Percentiles rank a stretch among this genome's conserved stretches.
phyloP scores from a whole-genome alignment of 345 rosid genomes.

The Camelina neglecta region DNA sequence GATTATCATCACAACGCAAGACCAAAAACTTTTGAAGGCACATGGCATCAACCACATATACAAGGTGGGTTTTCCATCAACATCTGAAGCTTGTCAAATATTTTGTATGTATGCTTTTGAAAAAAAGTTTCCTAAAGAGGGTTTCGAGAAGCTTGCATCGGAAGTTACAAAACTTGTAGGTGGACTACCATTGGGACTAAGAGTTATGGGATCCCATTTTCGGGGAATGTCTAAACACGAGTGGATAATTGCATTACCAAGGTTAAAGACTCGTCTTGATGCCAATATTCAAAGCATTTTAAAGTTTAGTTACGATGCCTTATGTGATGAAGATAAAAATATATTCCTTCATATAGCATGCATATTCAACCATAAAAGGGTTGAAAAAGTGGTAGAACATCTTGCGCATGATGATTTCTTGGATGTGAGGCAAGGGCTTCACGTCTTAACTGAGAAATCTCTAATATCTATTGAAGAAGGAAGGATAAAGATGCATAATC shows the following conservation, averaged over 20 bases:
- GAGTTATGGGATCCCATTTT: not conserved
- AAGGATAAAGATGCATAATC: too few species aligned
- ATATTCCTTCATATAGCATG: too few species aligned
- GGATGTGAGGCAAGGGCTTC: too few species aligned
- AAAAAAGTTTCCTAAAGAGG: not conserved
- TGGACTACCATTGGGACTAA: not conserved
- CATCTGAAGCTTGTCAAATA: not conserved
- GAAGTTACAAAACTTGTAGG: not conserved
- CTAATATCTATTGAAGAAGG: too few species aligned
- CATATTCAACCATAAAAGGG: too few species aligned
- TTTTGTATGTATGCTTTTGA: not conserved
- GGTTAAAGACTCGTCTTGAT: not conserved
- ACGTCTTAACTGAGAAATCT: too few species aligned
- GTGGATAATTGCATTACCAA: not conserved
- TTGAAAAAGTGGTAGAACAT: too few species aligned
- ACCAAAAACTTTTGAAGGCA: not conserved
- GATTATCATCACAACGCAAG: not conserved
- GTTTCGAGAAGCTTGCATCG: not conserved
- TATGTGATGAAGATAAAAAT: not conserved
- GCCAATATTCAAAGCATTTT: not conserved
- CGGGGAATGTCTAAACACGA: not conserved
- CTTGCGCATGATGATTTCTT: too few species aligned
- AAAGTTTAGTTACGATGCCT: not conserved
- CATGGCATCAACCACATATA: not conserved
- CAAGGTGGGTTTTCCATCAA: not conserved